Conservation (phyloP, 2,329 filamentous ascomycete species). For the Hymenoscyphus fructigenus region DNA sequence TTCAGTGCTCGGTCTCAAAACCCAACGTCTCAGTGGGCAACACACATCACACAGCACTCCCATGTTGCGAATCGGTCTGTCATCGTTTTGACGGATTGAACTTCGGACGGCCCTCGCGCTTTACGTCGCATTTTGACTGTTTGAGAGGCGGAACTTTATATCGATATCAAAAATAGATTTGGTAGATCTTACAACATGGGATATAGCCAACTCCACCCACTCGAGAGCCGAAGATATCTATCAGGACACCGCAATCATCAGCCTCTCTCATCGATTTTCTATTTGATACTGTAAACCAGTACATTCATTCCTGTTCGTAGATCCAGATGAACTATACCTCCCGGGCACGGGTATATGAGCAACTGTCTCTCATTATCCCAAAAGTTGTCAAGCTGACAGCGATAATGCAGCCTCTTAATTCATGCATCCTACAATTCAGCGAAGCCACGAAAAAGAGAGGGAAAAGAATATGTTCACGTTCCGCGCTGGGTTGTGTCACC, state of each 20-base stretch:
- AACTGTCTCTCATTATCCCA: not conserved
- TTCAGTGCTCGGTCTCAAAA: not conserved
- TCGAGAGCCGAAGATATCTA: not conserved
- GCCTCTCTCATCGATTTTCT: not conserved
- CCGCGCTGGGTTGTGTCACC: not conserved
- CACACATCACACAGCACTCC: not conserved
- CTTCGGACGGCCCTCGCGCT: not conserved
- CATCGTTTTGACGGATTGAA: not conserved
- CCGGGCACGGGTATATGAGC: no score
- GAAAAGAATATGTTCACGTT: not conserved
- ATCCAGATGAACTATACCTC: not conserved
- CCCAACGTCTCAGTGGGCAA: not conserved
- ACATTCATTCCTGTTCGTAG: not conserved
- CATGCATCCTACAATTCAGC: not conserved
- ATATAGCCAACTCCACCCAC: not conserved
- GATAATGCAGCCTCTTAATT: conserved; percentile 1
- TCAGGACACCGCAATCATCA: not conserved
- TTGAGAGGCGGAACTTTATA: not conserved
- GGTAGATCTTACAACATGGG: not conserved
- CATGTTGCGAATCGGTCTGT: not conserved
- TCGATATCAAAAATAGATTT: not conserved
- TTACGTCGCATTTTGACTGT: not conserved
- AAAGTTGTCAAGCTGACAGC: not conserved
- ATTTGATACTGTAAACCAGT: not conserved
- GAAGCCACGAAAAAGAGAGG: not conserved